Evolutionary conservation across 805 yeast species (phyloP), one percentile per base, ranked within the genome.

Genomic region (Kodamaea leandrae): DNA sequence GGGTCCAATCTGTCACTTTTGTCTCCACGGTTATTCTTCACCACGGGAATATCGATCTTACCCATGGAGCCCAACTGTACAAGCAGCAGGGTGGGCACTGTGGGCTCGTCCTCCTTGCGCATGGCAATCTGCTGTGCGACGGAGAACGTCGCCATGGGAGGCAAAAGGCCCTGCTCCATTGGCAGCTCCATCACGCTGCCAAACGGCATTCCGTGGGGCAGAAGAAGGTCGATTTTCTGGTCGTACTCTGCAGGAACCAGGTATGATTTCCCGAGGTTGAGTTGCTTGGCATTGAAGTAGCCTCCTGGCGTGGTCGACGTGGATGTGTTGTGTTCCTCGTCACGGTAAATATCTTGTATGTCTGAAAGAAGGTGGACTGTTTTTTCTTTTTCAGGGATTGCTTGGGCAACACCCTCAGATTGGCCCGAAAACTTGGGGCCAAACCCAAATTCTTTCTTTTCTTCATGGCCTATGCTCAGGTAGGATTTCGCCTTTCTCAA

Each of bases 1-100:
- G 72, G 71, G 46, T 68, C 73, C 30, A 47, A 39, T 21, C 44
- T 44, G 37, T 74, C 71, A 39, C 67, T 64, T 50, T 65, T 52
- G 26, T 48, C 49, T 3, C 43, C 51, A 18, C 51, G 41, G 32
- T 48, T 48, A 34, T 43, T 45, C 32, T 45, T 45, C 17, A 48
- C 51, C 12, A 42, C 42, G 10, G 51, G 49, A 19, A 45, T 45
- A 23, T 45, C 48, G 26, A 45, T 45, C 15, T 42, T 45, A 14
- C 43, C 40, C 45, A 45, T 45, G 13, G 37, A 20, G 20, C 23
- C 42, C 10, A 45, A 37, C 32, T 45, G 45, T 4, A 36, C 36
- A 19, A 45, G 39, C 32, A 43, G 41, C 39, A 43, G 44, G 15
- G 36, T 37, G 6, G 48, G 48, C 8, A 45, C 44, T 3, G 48